Percentiles rank a stretch among this genome's conserved stretches.
Conservation (phyloP, 1,284 basidiomycete species). For the Rhodotorula glutinis region DNA sequence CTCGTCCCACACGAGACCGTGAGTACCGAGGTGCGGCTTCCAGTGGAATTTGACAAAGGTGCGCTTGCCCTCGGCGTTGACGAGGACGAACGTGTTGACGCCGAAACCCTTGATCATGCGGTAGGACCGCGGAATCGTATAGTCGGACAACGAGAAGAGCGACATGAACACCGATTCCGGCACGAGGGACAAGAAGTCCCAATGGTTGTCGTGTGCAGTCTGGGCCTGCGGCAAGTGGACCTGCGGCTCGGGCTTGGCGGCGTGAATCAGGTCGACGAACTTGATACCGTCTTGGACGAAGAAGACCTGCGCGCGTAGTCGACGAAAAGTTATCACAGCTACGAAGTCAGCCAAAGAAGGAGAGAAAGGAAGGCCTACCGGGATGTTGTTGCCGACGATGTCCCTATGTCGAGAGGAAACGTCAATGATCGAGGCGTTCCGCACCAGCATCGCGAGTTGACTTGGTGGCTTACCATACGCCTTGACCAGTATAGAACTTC, state of each 20-base stretch:
- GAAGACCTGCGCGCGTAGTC: slow-evolving; percentile 57
- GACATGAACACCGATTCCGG: slow-evolving; percentile 62
- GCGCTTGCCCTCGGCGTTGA: slow-evolving; percentile 63
- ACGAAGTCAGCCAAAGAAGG: too few relatives aligned
- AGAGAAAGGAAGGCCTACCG: neutral
- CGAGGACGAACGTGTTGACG: slow-evolving; percentile 72
- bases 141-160: slow-evolving; percentile 74
- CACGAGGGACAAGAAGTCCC: slow-evolving; percentile 66
- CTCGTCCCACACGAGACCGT: slow-evolving; percentile 81
- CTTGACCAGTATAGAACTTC: slow-evolving; percentile 74
- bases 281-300: slow-evolving; percentile 75
- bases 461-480: slow-evolving; percentile 61
- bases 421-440: neutral
- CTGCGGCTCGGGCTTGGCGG: slow-evolving; percentile 65
- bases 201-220: slow-evolving; percentile 66
- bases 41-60: slow-evolving; percentile 76
- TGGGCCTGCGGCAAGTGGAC: slow-evolving; percentile 59
- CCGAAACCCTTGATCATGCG: slow-evolving; percentile 72
- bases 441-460: neutral
- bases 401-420: slow-evolving; percentile 52
- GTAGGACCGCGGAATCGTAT: slow-evolving; percentile 71
- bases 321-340: too few relatives aligned
- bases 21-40: slow-evolving; percentile 67
- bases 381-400: slow-evolving; percentile 65
- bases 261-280: slow-evolving; percentile 77